These are phyloP conservation scores for Aspergillus hiratsukae DNA, from an alignment of 2,329 filamentous ascomycete species.

Conservation along the genomic window DNA sequence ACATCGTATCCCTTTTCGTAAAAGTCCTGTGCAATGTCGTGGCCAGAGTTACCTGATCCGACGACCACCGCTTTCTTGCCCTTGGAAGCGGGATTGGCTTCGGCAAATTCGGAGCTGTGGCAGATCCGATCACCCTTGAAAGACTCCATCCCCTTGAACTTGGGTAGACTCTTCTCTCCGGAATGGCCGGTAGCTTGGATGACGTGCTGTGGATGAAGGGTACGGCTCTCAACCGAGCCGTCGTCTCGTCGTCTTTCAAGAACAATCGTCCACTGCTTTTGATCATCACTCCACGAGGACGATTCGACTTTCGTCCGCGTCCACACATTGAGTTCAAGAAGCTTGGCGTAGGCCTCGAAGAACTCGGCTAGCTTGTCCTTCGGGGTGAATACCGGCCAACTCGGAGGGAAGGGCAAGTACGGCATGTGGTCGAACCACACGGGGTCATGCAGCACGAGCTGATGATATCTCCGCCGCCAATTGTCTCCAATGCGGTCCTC, in stretches of 20 bases:
- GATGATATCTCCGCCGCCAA: conserved; percentile 60
- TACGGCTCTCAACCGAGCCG: conserved; percentile 45
- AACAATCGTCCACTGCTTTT: conserved; percentile 52
- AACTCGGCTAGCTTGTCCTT: conserved; percentile 69
- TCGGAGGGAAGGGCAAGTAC: conserved; percentile 59
- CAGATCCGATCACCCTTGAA: conserved; percentile 58
- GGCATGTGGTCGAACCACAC: conserved; percentile 56
- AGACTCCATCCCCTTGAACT: conserved; percentile 45
- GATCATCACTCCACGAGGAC: conserved; percentile 48
- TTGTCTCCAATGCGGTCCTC: conserved; percentile 59
- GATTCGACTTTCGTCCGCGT: conserved; percentile 48
- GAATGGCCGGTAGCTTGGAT: conserved; percentile 66
- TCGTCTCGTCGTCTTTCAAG: conserved; percentile 42
- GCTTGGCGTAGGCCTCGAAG: conserved; percentile 60
- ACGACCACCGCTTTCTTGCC: conserved; percentile 62
- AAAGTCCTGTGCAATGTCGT: conserved; percentile 66
- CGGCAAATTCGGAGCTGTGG: conserved; percentile 59
- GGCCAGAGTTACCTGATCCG: conserved; percentile 64
- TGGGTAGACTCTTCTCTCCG: conserved; percentile 56
- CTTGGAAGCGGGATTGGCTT: conserved; percentile 44
- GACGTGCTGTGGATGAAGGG: conserved; percentile 58
- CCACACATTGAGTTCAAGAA: conserved; percentile 68
- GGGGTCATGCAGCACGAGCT: conserved; percentile 65
- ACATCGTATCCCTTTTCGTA: conserved; percentile 62
- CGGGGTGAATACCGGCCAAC: conserved; percentile 66